Conservation (phyloP, 1,139 yeast species). For the Candida frijolesensis region DNA sequence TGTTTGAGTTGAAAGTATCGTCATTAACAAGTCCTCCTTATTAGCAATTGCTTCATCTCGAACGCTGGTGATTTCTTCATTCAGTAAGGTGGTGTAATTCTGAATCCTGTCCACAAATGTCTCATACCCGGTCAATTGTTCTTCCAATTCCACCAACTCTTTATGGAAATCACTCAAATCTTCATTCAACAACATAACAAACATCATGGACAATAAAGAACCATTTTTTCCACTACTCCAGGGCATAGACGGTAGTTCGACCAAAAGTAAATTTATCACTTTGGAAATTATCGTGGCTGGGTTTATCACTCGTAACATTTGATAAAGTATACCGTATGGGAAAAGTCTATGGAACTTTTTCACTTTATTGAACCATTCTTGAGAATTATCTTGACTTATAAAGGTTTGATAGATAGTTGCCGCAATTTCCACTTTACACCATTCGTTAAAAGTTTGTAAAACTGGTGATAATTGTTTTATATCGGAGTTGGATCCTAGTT, state of each 20-base stretch:
- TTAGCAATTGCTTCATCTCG: conserved; percentile 25
- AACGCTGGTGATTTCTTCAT: conserved; percentile 21
- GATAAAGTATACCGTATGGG: conserved; percentile 76
- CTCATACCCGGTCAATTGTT: conserved; percentile 20
- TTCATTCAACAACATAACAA: conserved; percentile 74
- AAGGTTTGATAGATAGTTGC: conserved; percentile 80
- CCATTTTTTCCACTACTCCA: conserved; percentile 44
- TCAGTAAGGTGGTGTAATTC: conserved; percentile 22
- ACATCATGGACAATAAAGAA: conserved; percentile 65
- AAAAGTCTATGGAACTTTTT: conserved; percentile 69
- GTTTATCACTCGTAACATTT: conserved; percentile 76
- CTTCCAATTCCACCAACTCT: conserved; percentile 49
- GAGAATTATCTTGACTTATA: conserved; percentile 77
- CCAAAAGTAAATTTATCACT: conserved; percentile 74
- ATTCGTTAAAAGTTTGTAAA: conserved; percentile 69
- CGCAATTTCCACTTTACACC: conserved; percentile 82
- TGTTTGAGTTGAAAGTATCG: conserved; percentile 24
- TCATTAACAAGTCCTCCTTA: conserved; percentile 26
- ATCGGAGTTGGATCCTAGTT: conserved; percentile 56
- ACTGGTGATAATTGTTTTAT: conserved; percentile 70
- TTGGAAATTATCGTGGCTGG: conserved; percentile 83
- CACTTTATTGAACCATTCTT: conserved; percentile 70
- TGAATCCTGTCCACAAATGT: conserved; percentile 30
- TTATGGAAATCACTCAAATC: conserved; percentile 70
- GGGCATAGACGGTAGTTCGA: conserved; percentile 57